Base-by-base conservation (phyloP, 495 filamentous ascomycete species). In the Chaetomidium leptoderma region DNA sequence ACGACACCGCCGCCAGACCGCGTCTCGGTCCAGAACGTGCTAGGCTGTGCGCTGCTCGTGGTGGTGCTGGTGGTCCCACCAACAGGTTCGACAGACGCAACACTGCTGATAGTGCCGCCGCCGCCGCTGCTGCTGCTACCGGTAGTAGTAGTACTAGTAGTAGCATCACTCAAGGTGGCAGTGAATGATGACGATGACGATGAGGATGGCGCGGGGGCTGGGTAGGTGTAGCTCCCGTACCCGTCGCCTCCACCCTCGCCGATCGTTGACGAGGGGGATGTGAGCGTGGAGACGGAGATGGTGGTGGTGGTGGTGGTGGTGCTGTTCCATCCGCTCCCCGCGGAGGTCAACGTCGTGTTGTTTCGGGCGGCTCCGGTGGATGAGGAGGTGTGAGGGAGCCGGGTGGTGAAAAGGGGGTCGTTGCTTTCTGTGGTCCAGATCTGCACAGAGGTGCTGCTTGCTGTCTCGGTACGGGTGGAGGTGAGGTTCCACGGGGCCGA, bases 211-310 rank as follows among this genome's bases (percentile, higher is more conserved):
- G 39, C 11, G 3, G 40, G 37, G 23, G 33, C 4, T 3, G 48
- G 19, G 37, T 47, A 59, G 13, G 21, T 53, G 33, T 59, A 59
- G 30, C 56, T 46, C 19, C 56, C 56, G 23, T 59, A 59, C 0
- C 19, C 14, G 10, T 17, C 40, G 19, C 42, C 21, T 3, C 13
- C 21, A n/a, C n/a, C 30, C 3, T n/a, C 14, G 21, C 3, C n/a
- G 14, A 6, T 24, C 7, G 32, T 40, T 40, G 29, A 13, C 1
- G 42, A 55, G 21, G 55, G 19, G 17, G 30, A 6, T 13, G 45
- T 26, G 17, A n/a, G 13, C 8, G 35, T 8, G 27, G 43, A 10
- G 24, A 33, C 24, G 32, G 39, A 19, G 4, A 24, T 29, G 8
- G 45, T 10, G 16, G 44, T 10, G 4, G 58, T 33, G 17, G 37